Percentiles rank a stretch among this genome's conserved stretches.
Conservation (phyloP, 164 flowering plant genomes). For the Cinnamomum chago region DNA sequence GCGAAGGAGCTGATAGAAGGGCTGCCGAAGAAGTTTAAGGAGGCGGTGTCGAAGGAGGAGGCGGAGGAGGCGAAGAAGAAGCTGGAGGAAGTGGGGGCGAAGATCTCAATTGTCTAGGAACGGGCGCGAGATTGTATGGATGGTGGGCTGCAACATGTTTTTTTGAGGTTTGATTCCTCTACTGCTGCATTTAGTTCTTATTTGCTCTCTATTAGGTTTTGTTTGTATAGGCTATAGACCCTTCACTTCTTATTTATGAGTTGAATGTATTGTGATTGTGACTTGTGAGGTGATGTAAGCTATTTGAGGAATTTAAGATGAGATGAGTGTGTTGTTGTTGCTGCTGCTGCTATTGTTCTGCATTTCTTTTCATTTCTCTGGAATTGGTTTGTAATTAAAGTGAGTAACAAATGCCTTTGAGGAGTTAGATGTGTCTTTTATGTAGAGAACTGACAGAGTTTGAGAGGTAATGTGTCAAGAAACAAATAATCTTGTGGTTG, state of each 20-base stretch:
- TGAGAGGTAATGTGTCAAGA: no score
- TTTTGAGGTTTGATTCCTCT: not conserved
- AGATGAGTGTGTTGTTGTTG: no score
- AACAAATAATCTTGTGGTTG: no score
- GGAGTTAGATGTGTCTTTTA: no score
- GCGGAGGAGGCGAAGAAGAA: constrained; percentile 95
- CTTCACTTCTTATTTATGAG: not conserved
- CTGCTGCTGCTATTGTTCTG: no score
- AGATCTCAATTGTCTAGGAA: constrained; percentile 48
- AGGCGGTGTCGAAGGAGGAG: constrained; percentile 75
- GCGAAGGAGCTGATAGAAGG: constrained; percentile 97
- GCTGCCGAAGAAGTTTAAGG: constrained; percentile 89
- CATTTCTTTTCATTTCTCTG: no score
- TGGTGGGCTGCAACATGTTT: not conserved
- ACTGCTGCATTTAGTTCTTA: not conserved
- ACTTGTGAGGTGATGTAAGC: not conserved
- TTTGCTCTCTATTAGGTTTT: no score
- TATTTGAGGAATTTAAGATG: not conserved
- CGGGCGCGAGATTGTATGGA: not conserved
- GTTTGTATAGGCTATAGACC: no score
- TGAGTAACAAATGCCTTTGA: no score
- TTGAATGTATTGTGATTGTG: not conserved
- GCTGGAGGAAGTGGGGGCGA: constrained; percentile 95
- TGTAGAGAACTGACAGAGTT: no score
- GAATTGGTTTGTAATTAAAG: no score